Evolutionary conservation across 164 flowering plant genomes (phyloP).

Genomic region (Magnolia changhungtana): DNA sequence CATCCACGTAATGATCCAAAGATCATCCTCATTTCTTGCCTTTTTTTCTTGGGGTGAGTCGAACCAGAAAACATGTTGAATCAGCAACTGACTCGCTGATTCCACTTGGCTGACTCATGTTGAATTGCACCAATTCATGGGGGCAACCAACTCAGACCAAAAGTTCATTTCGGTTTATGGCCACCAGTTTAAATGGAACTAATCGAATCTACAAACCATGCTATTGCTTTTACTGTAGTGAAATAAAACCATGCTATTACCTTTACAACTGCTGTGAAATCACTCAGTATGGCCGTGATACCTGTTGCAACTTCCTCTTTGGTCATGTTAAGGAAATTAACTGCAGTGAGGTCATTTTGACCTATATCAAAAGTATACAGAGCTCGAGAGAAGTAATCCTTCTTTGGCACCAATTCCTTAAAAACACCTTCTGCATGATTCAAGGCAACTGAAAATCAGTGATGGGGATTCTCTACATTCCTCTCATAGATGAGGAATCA

Average conservation of each 20-base stretch:
- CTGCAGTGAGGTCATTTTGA: slow-evolving; percentile 48
- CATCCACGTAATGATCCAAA: too few relatives aligned
- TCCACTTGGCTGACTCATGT: too few relatives aligned
- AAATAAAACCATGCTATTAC: not conserved
- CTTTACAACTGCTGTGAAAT: slow-evolving; percentile 22
- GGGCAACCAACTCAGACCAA: too few relatives aligned
- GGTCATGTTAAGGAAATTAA: slow-evolving; percentile 33
- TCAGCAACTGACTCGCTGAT: too few relatives aligned
- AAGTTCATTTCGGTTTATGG: too few relatives aligned
- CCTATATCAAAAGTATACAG: slow-evolving; percentile 63
- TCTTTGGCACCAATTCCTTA: slow-evolving; percentile 22
- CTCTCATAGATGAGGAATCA: not conserved
- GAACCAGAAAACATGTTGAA: too few relatives aligned
- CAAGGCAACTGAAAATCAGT: not conserved
- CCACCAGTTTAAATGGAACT: not conserved
- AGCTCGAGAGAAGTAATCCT: slow-evolving; percentile 38
- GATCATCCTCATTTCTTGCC: too few relatives aligned
- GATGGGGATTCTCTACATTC: not conserved
- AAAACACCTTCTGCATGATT: slow-evolving; percentile 32
- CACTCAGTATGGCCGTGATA: slow-evolving; percentile 38
- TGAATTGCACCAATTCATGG: too few relatives aligned
- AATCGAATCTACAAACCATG: not conserved
- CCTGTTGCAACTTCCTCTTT: slow-evolving; percentile 33
- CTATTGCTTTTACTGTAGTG: not conserved
- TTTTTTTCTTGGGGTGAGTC: too few relatives aligned